Evolutionary conservation across 345 rosid species (phyloP).

Genomic region (Corchorus capsularis): DNA sequence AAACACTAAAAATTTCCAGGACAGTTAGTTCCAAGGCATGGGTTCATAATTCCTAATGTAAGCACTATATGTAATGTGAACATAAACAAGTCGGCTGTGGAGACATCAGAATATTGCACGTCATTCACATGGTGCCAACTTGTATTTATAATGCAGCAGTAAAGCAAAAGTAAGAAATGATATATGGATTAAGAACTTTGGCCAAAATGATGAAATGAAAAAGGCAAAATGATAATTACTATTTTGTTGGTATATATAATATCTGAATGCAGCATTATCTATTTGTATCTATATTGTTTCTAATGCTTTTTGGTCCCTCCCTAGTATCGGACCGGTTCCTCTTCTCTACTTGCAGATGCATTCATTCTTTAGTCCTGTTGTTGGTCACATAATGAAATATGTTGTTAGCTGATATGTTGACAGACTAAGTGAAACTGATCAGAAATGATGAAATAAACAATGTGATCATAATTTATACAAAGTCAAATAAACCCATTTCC

Average conservation of each 20-base stretch:
- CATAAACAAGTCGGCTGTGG: too few species aligned
- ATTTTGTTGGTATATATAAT: background rate
- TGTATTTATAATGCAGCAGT: background rate
- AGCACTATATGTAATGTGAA: too few species aligned
- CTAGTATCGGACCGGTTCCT: background rate
- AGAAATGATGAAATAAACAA: constrained; percentile 8
- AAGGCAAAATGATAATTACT: background rate
- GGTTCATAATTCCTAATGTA: too few species aligned
- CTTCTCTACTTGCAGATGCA: background rate
- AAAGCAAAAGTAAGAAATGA: background rate
- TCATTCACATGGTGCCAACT: background rate
- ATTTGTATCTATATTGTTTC: background rate
- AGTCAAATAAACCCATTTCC: background rate
- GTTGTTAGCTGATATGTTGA: background rate
- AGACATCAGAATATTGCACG: too few species aligned
- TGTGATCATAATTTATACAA: background rate
- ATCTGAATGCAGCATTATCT: background rate
- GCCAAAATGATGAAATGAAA: background rate
- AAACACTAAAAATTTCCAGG: background rate
- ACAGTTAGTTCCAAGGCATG: too few species aligned
- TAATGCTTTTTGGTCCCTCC: background rate
- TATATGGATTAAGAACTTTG: background rate
- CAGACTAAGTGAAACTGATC: background rate
- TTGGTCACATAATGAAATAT: background rate
- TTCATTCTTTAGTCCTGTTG: background rate